phyloP scores from a whole-genome alignment of 2,329 filamentous ascomycete species.

The Emericellopsis atlantica region DNA sequence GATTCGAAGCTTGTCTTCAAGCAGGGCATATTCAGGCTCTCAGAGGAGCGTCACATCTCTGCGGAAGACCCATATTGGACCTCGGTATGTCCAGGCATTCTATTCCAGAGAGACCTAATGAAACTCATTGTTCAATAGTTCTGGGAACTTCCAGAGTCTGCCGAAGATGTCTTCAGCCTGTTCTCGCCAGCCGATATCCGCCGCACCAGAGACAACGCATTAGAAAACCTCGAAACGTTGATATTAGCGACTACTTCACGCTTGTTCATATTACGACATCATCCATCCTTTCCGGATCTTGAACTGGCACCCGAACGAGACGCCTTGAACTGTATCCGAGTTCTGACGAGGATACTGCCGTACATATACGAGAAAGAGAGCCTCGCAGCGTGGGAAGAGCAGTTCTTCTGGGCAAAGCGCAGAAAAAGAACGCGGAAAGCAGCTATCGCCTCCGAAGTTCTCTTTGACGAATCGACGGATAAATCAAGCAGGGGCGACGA shows the following conservation, averaged over 20 bases:
- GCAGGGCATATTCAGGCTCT: slow-evolving; percentile 91
- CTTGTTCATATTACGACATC: slow-evolving; percentile 70
- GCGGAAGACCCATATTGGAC: slow-evolving; percentile 89
- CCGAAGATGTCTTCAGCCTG: slow-evolving; percentile 92
- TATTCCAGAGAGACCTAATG: background rate
- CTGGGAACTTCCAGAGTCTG: slow-evolving; percentile 92
- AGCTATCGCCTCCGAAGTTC: slow-evolving; percentile 57
- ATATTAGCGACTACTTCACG: slow-evolving; percentile 74
- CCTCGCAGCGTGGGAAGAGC: slow-evolving; percentile 75
- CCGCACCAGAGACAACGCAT: slow-evolving; percentile 69
- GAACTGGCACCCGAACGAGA: slow-evolving; percentile 76
- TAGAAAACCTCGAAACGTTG: slow-evolving; percentile 83
- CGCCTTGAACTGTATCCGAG: slow-evolving; percentile 88
- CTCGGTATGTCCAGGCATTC: slow-evolving; percentile 47
- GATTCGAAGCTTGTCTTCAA: slow-evolving; percentile 99
- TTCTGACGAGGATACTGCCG: slow-evolving; percentile 79
- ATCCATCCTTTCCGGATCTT: slow-evolving; percentile 79
- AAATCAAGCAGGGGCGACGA: slow-evolving; percentile 34
- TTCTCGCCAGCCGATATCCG: slow-evolving; percentile 85
- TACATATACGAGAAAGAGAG: slow-evolving; percentile 86
- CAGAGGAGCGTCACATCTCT: slow-evolving; percentile 79
- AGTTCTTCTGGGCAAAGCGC: slow-evolving; percentile 79
- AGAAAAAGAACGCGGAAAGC: slow-evolving; percentile 58
- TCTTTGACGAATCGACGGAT: slow-evolving; percentile 66
- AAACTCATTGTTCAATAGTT: slow-evolving; percentile 43